These are phyloP conservation scores for Nitzschia palea DNA, from an alignment of 108 stramenopile genomes.

Conservation along the genomic window DNA sequence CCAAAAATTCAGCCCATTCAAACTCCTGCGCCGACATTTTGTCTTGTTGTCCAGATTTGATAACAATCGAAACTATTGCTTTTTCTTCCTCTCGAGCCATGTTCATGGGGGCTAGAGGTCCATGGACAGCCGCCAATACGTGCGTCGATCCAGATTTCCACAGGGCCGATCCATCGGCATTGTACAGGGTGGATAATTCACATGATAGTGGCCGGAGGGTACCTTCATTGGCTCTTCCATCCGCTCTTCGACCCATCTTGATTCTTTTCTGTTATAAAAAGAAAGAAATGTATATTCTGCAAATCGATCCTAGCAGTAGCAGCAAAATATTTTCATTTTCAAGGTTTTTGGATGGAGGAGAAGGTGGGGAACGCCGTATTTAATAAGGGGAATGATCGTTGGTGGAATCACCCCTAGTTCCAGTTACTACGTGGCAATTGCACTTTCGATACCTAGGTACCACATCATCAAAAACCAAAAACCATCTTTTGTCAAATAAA, in stretches of 20 bases:
- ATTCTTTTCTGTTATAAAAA: not conserved
- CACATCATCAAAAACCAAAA: no score
- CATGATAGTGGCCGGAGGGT: constrained; percentile 83
- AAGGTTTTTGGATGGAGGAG: no score
- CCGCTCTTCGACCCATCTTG: constrained; percentile 21
- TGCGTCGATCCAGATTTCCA: constrained; percentile 81
- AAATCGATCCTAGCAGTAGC: no score
- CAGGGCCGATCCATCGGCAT: constrained; percentile 85
- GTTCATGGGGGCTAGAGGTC: constrained; percentile 78
- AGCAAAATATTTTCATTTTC: no score
- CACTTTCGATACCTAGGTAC: no score
- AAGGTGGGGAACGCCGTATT: no score
- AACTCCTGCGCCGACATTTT: constrained; percentile 24
- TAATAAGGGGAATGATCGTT: no score
- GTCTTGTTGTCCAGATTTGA: constrained; percentile 48
- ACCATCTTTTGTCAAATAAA: no score
- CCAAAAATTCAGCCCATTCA: constrained; percentile 63
- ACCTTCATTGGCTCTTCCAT: constrained; percentile 45
- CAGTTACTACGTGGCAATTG: no score
- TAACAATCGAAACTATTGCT: constrained; percentile 59
- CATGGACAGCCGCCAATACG: constrained; percentile 85
- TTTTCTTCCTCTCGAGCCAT: constrained; percentile 44
- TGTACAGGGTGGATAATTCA: constrained; percentile 77
- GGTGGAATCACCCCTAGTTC: no score
- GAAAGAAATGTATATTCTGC: no score